Evolutionary conservation across 331 rosid species (phyloP).

Genomic region (Quercus phellos): DNA sequence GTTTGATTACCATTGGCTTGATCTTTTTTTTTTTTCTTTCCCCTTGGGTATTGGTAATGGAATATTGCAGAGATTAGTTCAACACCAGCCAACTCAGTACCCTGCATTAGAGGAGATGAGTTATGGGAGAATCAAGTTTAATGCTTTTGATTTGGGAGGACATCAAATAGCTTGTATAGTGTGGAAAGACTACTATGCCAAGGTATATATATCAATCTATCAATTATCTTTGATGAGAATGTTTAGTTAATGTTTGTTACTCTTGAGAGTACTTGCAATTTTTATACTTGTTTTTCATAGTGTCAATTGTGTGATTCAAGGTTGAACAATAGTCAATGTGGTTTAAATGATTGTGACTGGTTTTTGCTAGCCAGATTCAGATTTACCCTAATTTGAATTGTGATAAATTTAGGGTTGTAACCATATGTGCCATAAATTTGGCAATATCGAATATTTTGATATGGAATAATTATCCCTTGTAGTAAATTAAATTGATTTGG

Average conservation of each 20-base stretch:
- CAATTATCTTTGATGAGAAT: neutral
- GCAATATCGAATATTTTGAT: neutral
- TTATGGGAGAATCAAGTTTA: constrained; percentile 53
- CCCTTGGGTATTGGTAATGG: constrained; percentile 18
- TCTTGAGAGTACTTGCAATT: neutral
- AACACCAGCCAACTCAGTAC: constrained; percentile 86
- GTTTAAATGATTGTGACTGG: neutral
- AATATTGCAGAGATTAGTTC: constrained; percentile 68
- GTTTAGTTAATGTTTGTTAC: neutral
- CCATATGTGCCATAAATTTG: neutral
- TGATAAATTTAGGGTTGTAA: neutral
- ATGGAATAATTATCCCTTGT: neutral
- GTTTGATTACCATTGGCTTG: neutral
- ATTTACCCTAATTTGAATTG: neutral
- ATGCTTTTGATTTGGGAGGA: constrained; percentile 88
- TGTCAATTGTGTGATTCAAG: too few relatives aligned
- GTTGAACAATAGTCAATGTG: neutral
- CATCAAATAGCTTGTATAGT: constrained; percentile 87
- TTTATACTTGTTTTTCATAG: neutral
- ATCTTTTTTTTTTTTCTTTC: constrained; percentile 4
- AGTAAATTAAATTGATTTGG: neutral
- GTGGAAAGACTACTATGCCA: constrained; percentile 86
- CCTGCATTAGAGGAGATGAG: constrained; percentile 85
- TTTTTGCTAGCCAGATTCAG: neutral
- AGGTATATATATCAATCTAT: constrained; percentile 38